Percentiles rank a stretch among this genome's conserved stretches.
Evolutionary conservation across 805 yeast genomes (phyloP).

Genomic region (Yarrowia sp.): DNA sequence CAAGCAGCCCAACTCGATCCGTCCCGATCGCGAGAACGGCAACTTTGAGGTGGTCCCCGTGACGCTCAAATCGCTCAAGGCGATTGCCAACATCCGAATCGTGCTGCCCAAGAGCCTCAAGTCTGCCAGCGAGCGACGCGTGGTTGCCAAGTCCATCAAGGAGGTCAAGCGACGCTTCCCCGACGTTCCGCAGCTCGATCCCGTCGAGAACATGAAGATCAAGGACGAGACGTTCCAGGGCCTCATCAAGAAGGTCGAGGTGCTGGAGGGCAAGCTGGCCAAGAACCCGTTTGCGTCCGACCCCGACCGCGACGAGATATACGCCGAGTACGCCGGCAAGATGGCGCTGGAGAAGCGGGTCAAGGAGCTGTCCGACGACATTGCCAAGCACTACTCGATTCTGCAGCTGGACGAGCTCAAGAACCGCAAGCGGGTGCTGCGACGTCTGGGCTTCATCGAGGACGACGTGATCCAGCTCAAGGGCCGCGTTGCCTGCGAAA

Average conservation of each 20-base stretch:
- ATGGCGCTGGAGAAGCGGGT: slow-evolving; percentile 59
- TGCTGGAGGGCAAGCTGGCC: slow-evolving; percentile 69
- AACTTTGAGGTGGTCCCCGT: slow-evolving; percentile 80
- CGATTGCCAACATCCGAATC: slow-evolving; percentile 76
- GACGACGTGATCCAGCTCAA: slow-evolving; percentile 94
- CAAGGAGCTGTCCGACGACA: slow-evolving; percentile 58
- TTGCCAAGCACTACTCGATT: slow-evolving; percentile 82
- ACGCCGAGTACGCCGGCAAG: slow-evolving; percentile 63
- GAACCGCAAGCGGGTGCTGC: slow-evolving; percentile 86
- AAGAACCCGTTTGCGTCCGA: slow-evolving; percentile 59
- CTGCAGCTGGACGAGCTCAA: slow-evolving; percentile 92
- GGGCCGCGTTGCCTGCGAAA: slow-evolving; percentile 97
- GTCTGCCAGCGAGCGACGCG: slow-evolving; percentile 45
- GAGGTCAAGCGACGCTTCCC: slow-evolving; percentile 84
- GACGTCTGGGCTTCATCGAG: slow-evolving; percentile 84
- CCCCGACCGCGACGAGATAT: slow-evolving; percentile 51
- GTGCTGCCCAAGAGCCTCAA: slow-evolving; percentile 72
- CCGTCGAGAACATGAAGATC: slow-evolving; percentile 89
- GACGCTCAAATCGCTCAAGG: slow-evolving; percentile 70
- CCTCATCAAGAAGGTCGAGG: slow-evolving; percentile 73
- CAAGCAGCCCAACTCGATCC: slow-evolving; percentile 78
- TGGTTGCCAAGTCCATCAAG: slow-evolving; percentile 64
- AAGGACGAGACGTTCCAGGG: slow-evolving; percentile 71
- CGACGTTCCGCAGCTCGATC: slow-evolving; percentile 87
- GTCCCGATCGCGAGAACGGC: slow-evolving; percentile 73